Conservation (phyloP, 2,329 filamentous ascomycete genomes). For the Pseudogymnoascus sp. region DNA sequence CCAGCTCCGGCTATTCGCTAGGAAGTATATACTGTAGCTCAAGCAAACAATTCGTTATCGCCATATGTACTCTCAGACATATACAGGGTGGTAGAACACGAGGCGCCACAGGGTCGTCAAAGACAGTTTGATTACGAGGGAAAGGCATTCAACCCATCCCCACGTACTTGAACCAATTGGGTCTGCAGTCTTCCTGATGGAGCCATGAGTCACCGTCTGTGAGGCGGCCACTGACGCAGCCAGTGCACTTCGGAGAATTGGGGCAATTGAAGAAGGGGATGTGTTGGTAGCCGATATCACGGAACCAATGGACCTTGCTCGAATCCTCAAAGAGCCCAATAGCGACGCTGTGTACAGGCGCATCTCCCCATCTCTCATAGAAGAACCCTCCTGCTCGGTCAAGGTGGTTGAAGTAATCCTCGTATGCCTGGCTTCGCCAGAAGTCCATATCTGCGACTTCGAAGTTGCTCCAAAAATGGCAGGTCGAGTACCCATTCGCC, state of each 20-base stretch:
- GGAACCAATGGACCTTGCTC: constrained; percentile 95
- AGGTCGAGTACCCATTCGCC: constrained; percentile 92
- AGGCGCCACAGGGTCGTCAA: neutral
- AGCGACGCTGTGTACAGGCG: constrained; percentile 91
- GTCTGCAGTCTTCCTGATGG: constrained; percentile 84
- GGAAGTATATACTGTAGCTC: constrained; percentile 3
- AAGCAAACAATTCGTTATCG: neutral
- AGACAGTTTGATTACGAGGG: neutral
- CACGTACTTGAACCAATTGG: constrained; percentile 95
- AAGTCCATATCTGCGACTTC: constrained; percentile 92
- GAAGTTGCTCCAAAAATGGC: constrained; percentile 99
- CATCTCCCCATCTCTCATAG: constrained; percentile 97
- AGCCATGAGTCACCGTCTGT: constrained; percentile 84
- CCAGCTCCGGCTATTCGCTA: neutral
- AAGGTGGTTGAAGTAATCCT: constrained; percentile 93
- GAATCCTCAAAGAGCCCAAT: constrained; percentile 87
- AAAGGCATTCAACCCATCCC: constrained; percentile 57
- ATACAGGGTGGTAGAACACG: neutral
- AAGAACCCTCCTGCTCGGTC: constrained; percentile 95
- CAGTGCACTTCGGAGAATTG: constrained; percentile 87
- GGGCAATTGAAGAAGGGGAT: constrained; percentile 99
- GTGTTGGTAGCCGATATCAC: constrained; percentile 97
- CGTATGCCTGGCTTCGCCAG: constrained; percentile 83
- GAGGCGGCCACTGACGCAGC: constrained; percentile 78
- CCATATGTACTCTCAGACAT: neutral